These are phyloP conservation scores for Pleurotus ostreatus DNA, from an alignment of 768 basidiomycete species.

Conservation along the genomic window DNA sequence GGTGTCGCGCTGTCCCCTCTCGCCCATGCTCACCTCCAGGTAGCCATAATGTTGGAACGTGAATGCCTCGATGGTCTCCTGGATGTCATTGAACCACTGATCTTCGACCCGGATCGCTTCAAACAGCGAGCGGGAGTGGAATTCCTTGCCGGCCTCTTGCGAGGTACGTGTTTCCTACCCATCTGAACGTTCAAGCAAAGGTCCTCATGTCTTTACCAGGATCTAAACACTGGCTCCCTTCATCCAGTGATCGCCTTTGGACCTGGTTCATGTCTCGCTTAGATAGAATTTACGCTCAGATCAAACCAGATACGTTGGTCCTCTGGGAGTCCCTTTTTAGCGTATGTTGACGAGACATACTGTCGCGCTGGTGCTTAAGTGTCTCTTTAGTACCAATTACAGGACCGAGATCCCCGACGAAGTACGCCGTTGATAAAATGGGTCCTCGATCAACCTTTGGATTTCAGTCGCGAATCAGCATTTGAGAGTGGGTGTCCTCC, in stretches of 20 bases:
- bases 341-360: conserved; percentile 27
- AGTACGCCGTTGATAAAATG: conserved; percentile 70
- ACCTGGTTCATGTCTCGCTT: conserved; percentile 63
- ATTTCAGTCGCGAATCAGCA: conserved; percentile 82
- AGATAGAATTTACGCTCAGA: conserved; percentile 60
- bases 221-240: conserved; percentile 78
- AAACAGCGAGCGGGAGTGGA: conserved; percentile 76
- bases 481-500: conserved; percentile 63
- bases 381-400: conserved; percentile 42
- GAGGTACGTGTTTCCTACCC: conserved; percentile 43
- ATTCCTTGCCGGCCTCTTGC: conserved; percentile 66
- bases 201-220: conserved; percentile 34
- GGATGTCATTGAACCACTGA: conserved; percentile 52
- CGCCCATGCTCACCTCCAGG: too few relatives aligned
- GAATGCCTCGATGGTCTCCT: conserved; percentile 50
- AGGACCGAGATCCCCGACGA: conserved; percentile 77
- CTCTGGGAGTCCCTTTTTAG: conserved; percentile 72
- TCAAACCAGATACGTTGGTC: conserved; percentile 79
- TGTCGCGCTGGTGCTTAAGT: conserved; percentile 6
- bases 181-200: not conserved
- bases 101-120: conserved; percentile 70
- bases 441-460: conserved; percentile 70
- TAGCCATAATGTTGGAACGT: conserved; percentile 67
- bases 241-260: conserved; percentile 57
- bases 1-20: not conserved